phyloP scores from a whole-genome alignment of 106 monocot species.

The Acanthochlamys bracteata region DNA sequence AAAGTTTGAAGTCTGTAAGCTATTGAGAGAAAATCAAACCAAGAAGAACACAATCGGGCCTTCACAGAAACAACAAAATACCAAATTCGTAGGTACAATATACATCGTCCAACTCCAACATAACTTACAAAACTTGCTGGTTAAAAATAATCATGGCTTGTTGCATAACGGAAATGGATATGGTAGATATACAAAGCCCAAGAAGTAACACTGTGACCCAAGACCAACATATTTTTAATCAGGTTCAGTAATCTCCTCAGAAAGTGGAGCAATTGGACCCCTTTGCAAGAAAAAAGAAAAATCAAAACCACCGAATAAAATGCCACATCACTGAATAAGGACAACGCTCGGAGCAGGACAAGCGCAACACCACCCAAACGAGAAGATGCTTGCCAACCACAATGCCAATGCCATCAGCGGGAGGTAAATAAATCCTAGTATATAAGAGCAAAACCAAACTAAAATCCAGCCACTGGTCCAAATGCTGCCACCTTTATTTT shows the following conservation, averaged over 20 bases:
- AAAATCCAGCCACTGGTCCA: constrained; percentile 84
- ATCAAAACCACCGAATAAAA: constrained; percentile 86
- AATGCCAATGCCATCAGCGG: constrained; percentile 71
- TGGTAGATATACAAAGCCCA: constrained; percentile 73
- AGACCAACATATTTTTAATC: constrained; percentile 42
- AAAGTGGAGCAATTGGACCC: constrained; percentile 79
- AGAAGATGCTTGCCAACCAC: constrained; percentile 58
- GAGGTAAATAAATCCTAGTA: constrained; percentile 82
- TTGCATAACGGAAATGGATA: constrained; percentile 82
- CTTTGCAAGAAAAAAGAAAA: constrained; percentile 95
- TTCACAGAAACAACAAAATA: no score
- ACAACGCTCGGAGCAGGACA: constrained; percentile 67
- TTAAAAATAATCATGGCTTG: constrained; percentile 24
- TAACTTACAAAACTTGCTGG: no score
- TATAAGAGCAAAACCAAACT: constrained; percentile 60
- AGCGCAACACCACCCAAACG: constrained; percentile 45
- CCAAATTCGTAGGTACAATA: no score
- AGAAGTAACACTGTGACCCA: constrained; percentile 64
- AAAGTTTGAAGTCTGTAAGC: no score
- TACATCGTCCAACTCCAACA: no score
- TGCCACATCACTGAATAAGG: constrained; percentile 81
- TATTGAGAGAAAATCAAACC: no score
- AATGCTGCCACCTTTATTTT: constrained; percentile 79
- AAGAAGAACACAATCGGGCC: no score
- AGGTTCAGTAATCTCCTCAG: constrained; percentile 90